phyloP scores from a whole-genome alignment of 495 filamentous ascomycete genomes.

The Daldinia decipiens region DNA sequence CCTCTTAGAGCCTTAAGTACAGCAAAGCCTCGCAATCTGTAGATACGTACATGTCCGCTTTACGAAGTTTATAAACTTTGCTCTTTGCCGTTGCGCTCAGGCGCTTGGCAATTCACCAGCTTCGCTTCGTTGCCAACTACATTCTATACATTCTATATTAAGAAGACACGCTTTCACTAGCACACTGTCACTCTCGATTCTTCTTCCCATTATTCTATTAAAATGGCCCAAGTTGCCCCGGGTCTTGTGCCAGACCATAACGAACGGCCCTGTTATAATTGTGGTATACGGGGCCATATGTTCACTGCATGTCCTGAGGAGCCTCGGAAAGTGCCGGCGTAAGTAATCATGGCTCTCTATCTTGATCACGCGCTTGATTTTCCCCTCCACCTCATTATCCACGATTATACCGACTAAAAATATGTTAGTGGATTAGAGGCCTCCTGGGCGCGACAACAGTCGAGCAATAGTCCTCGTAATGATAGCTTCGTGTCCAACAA shows the following conservation, averaged over 20 bases:
- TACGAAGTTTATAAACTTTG: conserved; percentile 11
- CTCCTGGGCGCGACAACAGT: conserved; percentile 53
- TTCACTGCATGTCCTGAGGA: conserved; percentile 62
- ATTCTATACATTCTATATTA: background rate
- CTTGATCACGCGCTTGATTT: conserved; percentile 2
- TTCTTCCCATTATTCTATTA: conserved; percentile 24
- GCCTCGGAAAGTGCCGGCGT: conserved; percentile 65
- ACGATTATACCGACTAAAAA: conserved; percentile 35
- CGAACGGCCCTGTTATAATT: conserved; percentile 63
- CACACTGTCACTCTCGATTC: conserved; percentile 6
- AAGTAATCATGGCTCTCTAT: conserved; percentile 51
- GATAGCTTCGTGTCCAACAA: conserved; percentile 44
- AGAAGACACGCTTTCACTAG: conserved; percentile 7
- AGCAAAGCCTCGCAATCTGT: background rate
- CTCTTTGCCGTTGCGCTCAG: conserved; percentile 23
- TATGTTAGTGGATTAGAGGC: conserved; percentile 51
- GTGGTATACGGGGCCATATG: conserved; percentile 60
- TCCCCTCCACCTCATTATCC: conserved; percentile 6
- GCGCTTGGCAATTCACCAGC: conserved; percentile 14
- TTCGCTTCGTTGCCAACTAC: background rate
- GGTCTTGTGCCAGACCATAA: conserved; percentile 48
- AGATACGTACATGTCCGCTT: conserved; percentile 13
- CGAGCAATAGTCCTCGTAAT: conserved; percentile 51
- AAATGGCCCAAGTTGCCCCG: conserved; percentile 51
- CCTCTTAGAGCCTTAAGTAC: conserved; percentile 3